Conservation (phyloP, 2,329 filamentous ascomycete species). For the Penicillium sp. region DNA sequence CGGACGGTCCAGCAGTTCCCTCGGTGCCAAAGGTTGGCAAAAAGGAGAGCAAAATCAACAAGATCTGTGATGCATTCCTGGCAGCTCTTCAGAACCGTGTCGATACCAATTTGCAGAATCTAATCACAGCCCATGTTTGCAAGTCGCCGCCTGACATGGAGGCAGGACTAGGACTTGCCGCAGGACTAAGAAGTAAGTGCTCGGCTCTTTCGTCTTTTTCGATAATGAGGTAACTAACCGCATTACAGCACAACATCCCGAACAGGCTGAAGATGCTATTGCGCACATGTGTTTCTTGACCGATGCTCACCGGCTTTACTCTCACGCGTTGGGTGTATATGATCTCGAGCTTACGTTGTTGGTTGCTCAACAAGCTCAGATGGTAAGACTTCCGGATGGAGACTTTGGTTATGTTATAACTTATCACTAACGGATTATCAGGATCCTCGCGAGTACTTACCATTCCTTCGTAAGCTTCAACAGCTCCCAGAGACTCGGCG, state of each 20-base stretch:
- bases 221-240: conserved; percentile 10
- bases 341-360: conserved; percentile 85
- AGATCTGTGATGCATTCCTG: conserved; percentile 82
- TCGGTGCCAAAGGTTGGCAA: conserved; percentile 11
- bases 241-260: conserved; percentile 56
- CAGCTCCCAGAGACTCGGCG: conserved; percentile 67
- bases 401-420: not conserved
- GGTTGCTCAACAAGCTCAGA: conserved; percentile 92
- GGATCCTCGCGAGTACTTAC: conserved; percentile 91
- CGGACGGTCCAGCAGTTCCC: conserved; percentile 19
- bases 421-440: conserved; percentile 25
- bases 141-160: conserved; percentile 88
- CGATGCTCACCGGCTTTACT: conserved; percentile 87
- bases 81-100: conserved; percentile 62
- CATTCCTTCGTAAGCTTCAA: conserved; percentile 86
- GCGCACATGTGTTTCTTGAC: conserved; percentile 98
- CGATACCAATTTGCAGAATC: conserved; percentile 73
- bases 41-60: conserved; percentile 69
- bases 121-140: conserved; percentile 91
- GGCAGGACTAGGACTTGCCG: conserved; percentile 76
- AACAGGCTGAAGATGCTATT: conserved; percentile 80
- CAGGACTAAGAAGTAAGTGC: conserved; percentile 58
- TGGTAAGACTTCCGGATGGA: conserved; percentile 42
- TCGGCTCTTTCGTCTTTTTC: not conserved
- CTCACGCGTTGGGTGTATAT: conserved; percentile 85